A percentile compares a stretch with the other conserved stretches of the same genome.
Conservation (phyloP, 345 rosid species). For the Trapa incisa region DNA sequence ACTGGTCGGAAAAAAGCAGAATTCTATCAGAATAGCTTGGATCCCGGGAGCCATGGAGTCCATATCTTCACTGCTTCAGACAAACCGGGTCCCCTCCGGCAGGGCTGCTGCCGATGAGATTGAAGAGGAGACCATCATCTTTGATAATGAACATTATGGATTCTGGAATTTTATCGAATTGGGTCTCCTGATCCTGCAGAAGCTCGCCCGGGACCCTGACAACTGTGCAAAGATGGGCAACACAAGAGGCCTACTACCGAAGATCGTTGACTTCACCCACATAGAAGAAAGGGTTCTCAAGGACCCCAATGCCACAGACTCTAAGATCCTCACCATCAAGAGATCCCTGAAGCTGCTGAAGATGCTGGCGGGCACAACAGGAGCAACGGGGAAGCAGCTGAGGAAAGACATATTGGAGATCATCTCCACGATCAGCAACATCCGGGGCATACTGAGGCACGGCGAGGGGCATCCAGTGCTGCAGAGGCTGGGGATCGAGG, state of each 20-base stretch:
- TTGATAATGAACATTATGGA: constrained; percentile 22
- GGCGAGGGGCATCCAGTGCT: constrained; percentile 47
- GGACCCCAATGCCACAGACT: constrained; percentile 29
- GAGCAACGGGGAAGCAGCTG: constrained; percentile 58
- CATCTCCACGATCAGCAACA: constrained; percentile 72
- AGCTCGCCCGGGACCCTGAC: constrained; percentile 70
- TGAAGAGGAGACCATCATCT: constrained; percentile 36
- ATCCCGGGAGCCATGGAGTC: constrained; percentile 91
- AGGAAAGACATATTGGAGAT: constrained; percentile 76
- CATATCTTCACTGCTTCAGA: constrained; percentile 71
- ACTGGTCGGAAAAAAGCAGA: constrained; percentile 66
- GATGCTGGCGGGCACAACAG: constrained; percentile 71
- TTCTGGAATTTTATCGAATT: constrained; percentile 64
- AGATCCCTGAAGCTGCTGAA: constrained; percentile 70
- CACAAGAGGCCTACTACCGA: constrained; percentile 73
- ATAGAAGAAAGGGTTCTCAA: constrained; percentile 37
- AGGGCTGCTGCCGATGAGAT: constrained; percentile 45
- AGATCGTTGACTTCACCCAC: constrained; percentile 69
- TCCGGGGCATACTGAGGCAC: constrained; percentile 56
- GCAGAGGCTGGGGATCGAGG: constrained; percentile 62
- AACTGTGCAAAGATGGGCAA: constrained; percentile 89
- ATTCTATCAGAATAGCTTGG: constrained; percentile 63
- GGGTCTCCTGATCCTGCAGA: constrained; percentile 72
- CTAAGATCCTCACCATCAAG: constrained; percentile 58
- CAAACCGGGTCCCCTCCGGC: constrained; percentile 23